Conservation (phyloP, 805 yeast genomes). For the Wickerhamomyces bisporus region DNA sequence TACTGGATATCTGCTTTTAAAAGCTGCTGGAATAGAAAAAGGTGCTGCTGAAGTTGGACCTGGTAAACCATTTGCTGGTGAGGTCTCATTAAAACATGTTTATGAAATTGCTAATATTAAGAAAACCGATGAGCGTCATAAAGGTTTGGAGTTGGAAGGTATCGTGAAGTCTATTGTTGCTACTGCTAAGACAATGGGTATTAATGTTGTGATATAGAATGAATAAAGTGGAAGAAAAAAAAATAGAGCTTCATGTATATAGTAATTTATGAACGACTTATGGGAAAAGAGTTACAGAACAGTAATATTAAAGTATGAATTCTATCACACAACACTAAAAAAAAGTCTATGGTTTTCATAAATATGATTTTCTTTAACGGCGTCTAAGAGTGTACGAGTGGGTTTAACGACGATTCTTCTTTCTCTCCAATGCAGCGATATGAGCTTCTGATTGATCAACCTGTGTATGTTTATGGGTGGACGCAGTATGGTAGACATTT, state of each 20-base stretch:
- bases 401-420: conserved; percentile 39
- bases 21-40: conserved; percentile 74
- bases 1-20: conserved; percentile 76
- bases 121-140: conserved; percentile 78
- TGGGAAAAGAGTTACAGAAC: no score
- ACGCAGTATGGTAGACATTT: conserved; percentile 36
- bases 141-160: conserved; percentile 61
- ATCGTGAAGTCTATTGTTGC: conserved; percentile 80
- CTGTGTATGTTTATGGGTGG: conserved; percentile 75
- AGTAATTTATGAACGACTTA: no score
- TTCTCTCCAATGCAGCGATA: conserved; percentile 87
- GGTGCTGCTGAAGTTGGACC: conserved; percentile 61
- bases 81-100: conserved; percentile 74
- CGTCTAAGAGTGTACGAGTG: no score
- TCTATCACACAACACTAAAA: no score
- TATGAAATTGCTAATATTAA: conserved; percentile 95
- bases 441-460: conserved; percentile 95
- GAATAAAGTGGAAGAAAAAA: neutral
- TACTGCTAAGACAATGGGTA: conserved; percentile 88
- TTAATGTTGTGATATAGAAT: conserved; percentile 62
- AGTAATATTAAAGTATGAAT: no score
- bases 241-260: neutral
- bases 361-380: no score
- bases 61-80: conserved; percentile 60
- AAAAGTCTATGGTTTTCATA: no score